phyloP scores from a whole-genome alignment of 805 yeast species.

The Pichia paraexigua region DNA sequence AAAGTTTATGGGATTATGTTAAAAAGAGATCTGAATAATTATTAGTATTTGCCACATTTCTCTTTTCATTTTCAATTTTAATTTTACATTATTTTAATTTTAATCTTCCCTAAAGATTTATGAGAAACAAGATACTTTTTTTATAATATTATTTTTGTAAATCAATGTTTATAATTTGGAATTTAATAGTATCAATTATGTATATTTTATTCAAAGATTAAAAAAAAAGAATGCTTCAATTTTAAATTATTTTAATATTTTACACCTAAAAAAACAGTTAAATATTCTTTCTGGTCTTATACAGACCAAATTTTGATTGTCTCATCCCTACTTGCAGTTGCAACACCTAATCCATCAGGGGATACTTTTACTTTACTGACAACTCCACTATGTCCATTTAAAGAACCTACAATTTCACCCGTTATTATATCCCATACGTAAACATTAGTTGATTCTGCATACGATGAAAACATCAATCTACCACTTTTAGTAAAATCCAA shows the following conservation, averaged over 20 bases:
- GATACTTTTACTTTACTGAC: conserved; percentile 58
- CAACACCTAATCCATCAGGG: conserved; percentile 68
- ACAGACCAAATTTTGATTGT: conserved; percentile 59
- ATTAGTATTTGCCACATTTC: no score
- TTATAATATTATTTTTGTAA: background rate
- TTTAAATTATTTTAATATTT: background rate
- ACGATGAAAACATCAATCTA: conserved; percentile 63
- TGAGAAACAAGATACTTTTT: no score
- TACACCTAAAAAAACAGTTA: no score
- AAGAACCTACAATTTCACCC: conserved; percentile 53
- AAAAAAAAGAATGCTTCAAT: background rate
- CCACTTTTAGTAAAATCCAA: conserved; percentile 71
- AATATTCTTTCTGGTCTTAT: background rate
- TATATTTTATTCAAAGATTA: background rate
- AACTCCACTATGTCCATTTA: conserved; percentile 58
- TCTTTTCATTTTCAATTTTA: background rate
- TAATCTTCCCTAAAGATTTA: no score
- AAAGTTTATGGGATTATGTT: conserved; percentile 92
- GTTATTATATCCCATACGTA: conserved; percentile 70
- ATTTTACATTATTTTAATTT: background rate
- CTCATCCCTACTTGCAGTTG: conserved; percentile 77
- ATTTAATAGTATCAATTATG: background rate
- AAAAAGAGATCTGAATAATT: conserved; percentile 46
- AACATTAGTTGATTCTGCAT: conserved; percentile 62
- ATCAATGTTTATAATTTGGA: background rate